Conservation (phyloP, 1,284 basidiomycete species). For the Leccinum holopus region DNA sequence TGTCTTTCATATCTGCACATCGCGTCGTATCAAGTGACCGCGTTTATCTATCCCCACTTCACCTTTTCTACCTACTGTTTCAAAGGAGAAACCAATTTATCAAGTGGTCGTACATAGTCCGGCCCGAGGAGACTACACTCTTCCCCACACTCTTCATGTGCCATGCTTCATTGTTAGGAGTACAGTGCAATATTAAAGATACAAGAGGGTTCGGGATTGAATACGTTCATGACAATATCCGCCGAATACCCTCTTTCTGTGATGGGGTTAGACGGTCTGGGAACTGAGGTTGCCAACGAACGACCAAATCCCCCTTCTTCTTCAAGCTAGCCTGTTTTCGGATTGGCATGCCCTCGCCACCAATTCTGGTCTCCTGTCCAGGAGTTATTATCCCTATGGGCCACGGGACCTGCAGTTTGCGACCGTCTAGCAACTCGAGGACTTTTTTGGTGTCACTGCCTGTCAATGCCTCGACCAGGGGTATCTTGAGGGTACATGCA, state of each 20-base stretch:
- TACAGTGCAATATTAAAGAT: slow-evolving; percentile 20
- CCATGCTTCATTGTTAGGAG: slow-evolving; percentile 6
- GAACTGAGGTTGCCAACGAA: slow-evolving; percentile 85
- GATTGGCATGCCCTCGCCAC: slow-evolving; percentile 89
- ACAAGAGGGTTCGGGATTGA: slow-evolving; percentile 2
- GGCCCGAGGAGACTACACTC: neutral
- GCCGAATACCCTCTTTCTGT: slow-evolving; percentile 80
- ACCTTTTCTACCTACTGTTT: neutral
- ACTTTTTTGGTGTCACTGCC: slow-evolving; percentile 50
- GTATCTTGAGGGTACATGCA: slow-evolving; percentile 58
- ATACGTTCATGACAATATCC: slow-evolving; percentile 51
- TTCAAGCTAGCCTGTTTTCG: slow-evolving; percentile 72
- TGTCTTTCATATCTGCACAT: slow-evolving; percentile 22
- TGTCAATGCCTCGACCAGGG: slow-evolving; percentile 84
- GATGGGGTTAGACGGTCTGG: slow-evolving; percentile 68
- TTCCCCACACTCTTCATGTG: neutral
- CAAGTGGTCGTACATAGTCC: neutral
- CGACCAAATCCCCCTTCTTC: slow-evolving; percentile 80
- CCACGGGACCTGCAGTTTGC: slow-evolving; percentile 65
- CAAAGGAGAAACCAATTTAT: neutral
- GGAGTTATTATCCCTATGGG: slow-evolving; percentile 70
- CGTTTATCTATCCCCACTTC: neutral
- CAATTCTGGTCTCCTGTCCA: slow-evolving; percentile 63
- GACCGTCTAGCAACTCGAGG: slow-evolving; percentile 75
- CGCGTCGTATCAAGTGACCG: slow-evolving; percentile 6